phyloP scores from a whole-genome alignment of 805 yeast species.

The Lipomyces mesembrius region DNA sequence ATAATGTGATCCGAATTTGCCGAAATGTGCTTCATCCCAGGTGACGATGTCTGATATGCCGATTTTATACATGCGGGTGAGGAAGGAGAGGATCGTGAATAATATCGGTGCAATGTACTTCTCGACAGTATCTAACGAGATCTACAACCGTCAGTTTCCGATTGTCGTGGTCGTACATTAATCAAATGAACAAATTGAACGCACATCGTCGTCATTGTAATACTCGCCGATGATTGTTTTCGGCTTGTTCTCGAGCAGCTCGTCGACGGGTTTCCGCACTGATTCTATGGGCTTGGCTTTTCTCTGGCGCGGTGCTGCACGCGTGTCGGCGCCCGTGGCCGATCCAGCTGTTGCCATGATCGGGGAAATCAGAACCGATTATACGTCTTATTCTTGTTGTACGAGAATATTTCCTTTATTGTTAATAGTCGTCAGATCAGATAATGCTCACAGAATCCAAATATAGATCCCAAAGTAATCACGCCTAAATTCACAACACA shows the following conservation, averaged over 20 bases:
- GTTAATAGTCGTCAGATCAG: not conserved
- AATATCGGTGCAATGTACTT: constrained; percentile 44
- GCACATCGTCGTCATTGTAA: constrained; percentile 6
- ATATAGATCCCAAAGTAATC: not conserved
- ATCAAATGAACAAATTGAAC: not conserved
- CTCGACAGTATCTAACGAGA: constrained; percentile 24
- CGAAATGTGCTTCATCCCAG: constrained; percentile 98
- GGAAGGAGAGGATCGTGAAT: constrained; percentile 68
- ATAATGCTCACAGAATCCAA: not conserved
- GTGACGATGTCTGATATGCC: constrained; percentile 73
- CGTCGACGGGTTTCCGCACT: not conserved
- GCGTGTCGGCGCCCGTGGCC: constrained; percentile 8
- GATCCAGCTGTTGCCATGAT: constrained; percentile 8
- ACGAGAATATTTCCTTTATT: not conserved
- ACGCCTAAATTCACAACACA: not conserved
- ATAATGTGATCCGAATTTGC: constrained; percentile 93
- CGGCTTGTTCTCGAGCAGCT: not conserved
- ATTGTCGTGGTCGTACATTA: not conserved
- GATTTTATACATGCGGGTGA: constrained; percentile 61
- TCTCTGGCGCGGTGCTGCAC: not conserved
- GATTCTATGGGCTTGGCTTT: not conserved
- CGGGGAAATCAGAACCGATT: not conserved
- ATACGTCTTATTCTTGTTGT: not conserved
- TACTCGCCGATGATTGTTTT: not conserved
- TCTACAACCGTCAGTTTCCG: constrained; percentile 1